Conservation (phyloP, 1,139 yeast genomes). For the Groenewaldozyma auringiensis region DNA sequence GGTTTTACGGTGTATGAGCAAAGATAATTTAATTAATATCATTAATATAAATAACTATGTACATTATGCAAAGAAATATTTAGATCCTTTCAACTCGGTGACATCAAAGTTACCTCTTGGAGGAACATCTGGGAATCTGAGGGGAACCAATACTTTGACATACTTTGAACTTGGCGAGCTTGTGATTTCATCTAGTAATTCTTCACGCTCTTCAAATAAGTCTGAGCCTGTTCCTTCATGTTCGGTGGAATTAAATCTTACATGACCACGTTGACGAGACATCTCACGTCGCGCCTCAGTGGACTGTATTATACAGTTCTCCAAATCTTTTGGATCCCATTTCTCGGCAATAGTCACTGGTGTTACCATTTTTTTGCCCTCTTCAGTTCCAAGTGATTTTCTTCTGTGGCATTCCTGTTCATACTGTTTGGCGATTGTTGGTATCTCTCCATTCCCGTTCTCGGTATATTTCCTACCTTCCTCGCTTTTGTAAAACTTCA, state of each 20-base stretch:
- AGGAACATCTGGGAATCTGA: conserved; percentile 69
- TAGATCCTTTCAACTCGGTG: conserved; percentile 57
- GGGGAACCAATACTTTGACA: conserved; percentile 45
- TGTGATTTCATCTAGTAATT: conserved; percentile 8
- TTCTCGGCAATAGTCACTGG: conserved; percentile 60
- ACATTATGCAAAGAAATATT: conserved; percentile 59
- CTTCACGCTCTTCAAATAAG: conserved; percentile 15
- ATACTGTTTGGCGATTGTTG: conserved; percentile 67
- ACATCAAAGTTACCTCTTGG: conserved; percentile 81
- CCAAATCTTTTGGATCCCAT: conserved; percentile 22
- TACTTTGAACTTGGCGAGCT: conserved; percentile 7
- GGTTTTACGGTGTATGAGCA: no score
- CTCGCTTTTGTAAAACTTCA: conserved; percentile 24
- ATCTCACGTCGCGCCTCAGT: conserved; percentile 6
- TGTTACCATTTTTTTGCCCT: conserved; percentile 39
- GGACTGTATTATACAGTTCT: conserved; percentile 16
- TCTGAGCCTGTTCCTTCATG: conserved; percentile 32
- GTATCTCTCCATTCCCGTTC: conserved; percentile 37
- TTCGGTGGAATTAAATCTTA: conserved; percentile 26
- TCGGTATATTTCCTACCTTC: conserved; percentile 36
- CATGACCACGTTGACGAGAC: conserved; percentile 5
- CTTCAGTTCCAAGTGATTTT: conserved; percentile 42
- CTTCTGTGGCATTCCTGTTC: conserved; percentile 57
- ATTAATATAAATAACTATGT: not conserved
- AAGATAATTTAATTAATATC: conserved; percentile 3